Percentiles rank a stretch among this genome's conserved stretches.
phyloP scores from a whole-genome alignment of 1,284 basidiomycete species.

The Leccinum olivaceoglutinosum region DNA sequence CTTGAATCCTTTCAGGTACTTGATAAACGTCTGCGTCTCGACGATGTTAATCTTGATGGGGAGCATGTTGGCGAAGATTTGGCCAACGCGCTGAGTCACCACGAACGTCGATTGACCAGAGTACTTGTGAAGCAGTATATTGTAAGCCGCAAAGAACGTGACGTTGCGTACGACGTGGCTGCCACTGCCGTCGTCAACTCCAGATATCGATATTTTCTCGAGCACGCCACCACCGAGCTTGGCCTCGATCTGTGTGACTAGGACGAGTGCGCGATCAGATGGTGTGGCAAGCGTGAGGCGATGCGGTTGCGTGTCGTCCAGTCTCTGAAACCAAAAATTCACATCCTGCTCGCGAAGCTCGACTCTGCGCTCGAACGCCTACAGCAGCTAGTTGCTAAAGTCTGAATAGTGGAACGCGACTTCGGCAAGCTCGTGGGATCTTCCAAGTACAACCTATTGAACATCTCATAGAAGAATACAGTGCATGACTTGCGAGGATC shows the following conservation, averaged over 20 bases:
- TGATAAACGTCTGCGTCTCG: conserved; percentile 17
- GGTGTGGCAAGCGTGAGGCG: conserved; percentile 23
- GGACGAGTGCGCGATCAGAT: conserved; percentile 19
- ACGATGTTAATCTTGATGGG: conserved; percentile 25
- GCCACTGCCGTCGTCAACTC: conserved; percentile 11
- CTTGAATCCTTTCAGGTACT: conserved; percentile 21
- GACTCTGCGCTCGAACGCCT: conserved; percentile 20
- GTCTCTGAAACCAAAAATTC: conserved; percentile 21
- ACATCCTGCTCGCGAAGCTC: conserved; percentile 20
- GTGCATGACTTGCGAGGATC: conserved; percentile 28
- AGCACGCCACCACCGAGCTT: conserved; percentile 18
- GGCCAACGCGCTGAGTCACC: conserved; percentile 22
- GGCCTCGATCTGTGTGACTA: conserved; percentile 24
- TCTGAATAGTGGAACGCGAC: conserved; percentile 25
- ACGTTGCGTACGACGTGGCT: conserved; percentile 18
- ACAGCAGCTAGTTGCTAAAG: conserved; percentile 24
- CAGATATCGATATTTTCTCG: conserved; percentile 12
- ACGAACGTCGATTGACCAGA: conserved; percentile 21
- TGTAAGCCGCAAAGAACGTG: conserved; percentile 27
- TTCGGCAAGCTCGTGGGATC: conserved; percentile 19
- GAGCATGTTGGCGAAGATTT: conserved; percentile 25
- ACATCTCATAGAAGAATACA: conserved; percentile 26
- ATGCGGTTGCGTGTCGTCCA: conserved; percentile 20
- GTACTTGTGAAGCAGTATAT: conserved; percentile 26
- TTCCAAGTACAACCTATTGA: conserved; percentile 20